Evolutionary conservation across 2,329 filamentous ascomycete genomes (phyloP), one percentile per base, ranked within the genome.

Genomic region (Lachnellula suecica): DNA sequence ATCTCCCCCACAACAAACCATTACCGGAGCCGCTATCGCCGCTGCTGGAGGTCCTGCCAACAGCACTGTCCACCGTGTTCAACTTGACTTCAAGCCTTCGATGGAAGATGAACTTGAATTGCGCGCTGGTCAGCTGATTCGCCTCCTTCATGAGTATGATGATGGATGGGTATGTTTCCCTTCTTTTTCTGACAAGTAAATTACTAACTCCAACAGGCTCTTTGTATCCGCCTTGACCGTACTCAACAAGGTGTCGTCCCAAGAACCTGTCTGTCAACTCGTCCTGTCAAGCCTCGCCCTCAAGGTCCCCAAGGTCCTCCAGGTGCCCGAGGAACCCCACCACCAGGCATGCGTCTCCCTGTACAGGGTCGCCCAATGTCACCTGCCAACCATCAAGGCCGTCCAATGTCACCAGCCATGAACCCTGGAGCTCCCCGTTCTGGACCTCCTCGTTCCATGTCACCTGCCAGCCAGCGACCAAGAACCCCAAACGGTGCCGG

Each of bases 91-190:
- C 72, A 88, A 84, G 69, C 92, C 94, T 23, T 93, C 89, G 3
- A 87, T 97, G 79, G 88, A 91, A 5, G 94, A 99, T 67, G 94
- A 99, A 72, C 78, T 99, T 66, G 88, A 84, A 57, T 79, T 99
- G 41, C 81, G 77, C 57, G 83, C 87, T 52, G 94, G 94, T 47
- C 86, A 95, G 57, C 78, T 99, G 44, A 90, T 97, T 46, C 83
- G 93, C 59, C 77, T 99, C 59, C 78, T 97, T 47, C 93, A 97
- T 67, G 92, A 96, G 72, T 99, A 97, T 65, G 94, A 99, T 68
- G 94, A 99, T 72, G 94, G 94, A 65, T 99, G 94, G 94, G 89
- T 93, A 81, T 81, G 88, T 50, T 24, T 47, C 35, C 45, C 29
- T 40, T 34, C 13, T 2, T 19, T 9, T 34, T 29, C 20, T 23